A percentile compares a stretch with the other conserved stretches of the same genome.
phyloP scores from a whole-genome alignment of 2,329 filamentous ascomycete genomes.

The Colletotrichum eremochloae region DNA sequence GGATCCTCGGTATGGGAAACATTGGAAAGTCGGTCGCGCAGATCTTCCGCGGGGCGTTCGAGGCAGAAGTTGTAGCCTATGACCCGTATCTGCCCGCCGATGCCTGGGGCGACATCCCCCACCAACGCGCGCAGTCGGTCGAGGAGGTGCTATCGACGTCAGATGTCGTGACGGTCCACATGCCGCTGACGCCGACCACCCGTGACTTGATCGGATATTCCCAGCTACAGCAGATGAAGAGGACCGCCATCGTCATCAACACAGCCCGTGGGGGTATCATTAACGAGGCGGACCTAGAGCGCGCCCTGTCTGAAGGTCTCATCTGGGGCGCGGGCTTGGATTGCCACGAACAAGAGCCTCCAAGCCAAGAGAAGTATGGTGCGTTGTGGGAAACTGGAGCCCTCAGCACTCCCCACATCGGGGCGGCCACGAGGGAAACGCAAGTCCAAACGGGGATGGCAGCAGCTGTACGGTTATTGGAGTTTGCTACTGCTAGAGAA shows the following conservation, averaged over 20 bases:
- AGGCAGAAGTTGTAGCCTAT: constrained; percentile 52
- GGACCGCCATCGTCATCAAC: constrained; percentile 56
- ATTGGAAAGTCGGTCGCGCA: constrained; percentile 53
- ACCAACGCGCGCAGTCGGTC: constrained; percentile 48
- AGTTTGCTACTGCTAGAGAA: constrained; percentile 35
- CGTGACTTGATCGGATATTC: constrained; percentile 49
- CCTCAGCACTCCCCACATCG: constrained; percentile 60
- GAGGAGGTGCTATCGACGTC: constrained; percentile 50
- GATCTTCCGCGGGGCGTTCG: constrained; percentile 54
- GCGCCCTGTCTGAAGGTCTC: constrained; percentile 49
- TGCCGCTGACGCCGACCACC: constrained; percentile 53
- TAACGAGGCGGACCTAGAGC: constrained; percentile 52
- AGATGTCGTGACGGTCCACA: constrained; percentile 55
- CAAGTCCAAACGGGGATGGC: constrained; percentile 49
- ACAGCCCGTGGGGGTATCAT: constrained; percentile 56
- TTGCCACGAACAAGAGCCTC: constrained; percentile 56
- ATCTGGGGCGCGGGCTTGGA: constrained; percentile 58
- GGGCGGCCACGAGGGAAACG: constrained; percentile 56
- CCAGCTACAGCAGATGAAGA: constrained; percentile 54
- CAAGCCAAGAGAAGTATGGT: constrained; percentile 51
- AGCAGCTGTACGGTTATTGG: constrained; percentile 45
- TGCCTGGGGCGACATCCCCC: constrained; percentile 52
- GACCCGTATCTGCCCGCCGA: constrained; percentile 51
- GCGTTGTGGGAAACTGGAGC: constrained; percentile 52
- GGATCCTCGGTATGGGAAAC: constrained; percentile 56